A percentile compares a stretch with the other conserved stretches of the same genome.
phyloP scores from a whole-genome alignment of 352 stramenopile species.

The Phytophthora agathidicida region DNA sequence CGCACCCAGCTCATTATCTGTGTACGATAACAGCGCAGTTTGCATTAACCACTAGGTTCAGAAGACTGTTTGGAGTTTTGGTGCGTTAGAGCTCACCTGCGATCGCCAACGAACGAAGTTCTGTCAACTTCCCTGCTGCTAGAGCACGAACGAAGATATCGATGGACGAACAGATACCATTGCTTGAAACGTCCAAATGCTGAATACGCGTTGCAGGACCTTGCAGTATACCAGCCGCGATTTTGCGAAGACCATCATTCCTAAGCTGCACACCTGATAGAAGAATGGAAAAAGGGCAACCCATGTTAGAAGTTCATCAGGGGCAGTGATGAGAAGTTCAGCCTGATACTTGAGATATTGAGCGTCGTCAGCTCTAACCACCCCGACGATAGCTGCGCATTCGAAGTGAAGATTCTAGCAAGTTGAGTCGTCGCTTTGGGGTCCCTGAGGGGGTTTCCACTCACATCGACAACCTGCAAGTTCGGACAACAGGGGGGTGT shows the following conservation, averaged over 20 bases:
- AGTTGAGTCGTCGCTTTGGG: conserved; percentile 23
- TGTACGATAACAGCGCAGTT: neutral
- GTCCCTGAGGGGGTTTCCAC: conserved; percentile 34
- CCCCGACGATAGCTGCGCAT: neutral
- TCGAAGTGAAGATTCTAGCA: conserved; percentile 14
- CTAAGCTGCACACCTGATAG: conserved; percentile 43
- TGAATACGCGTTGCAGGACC: conserved; percentile 9
- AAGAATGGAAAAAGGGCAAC: neutral
- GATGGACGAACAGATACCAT: conserved; percentile 32
- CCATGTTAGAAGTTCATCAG: neutral
- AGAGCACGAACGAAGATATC: conserved; percentile 31
- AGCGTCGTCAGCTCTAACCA: conserved; percentile 30
- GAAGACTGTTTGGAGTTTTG: too few species aligned
- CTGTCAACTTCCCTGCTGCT: conserved; percentile 6
- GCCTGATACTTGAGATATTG: conserved; percentile 37
- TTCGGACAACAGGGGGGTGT: conserved; percentile 14
- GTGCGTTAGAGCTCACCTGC: conserved; percentile 26
- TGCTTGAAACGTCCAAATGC: conserved; percentile 44
- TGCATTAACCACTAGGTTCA: too few species aligned
- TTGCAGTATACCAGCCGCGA: conserved; percentile 25
- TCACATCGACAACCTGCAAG: conserved; percentile 27
- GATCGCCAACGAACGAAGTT: conserved; percentile 33
- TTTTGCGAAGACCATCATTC: conserved; percentile 23
- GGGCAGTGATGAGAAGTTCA: neutral
- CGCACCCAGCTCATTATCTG: conserved; percentile 44